Percentiles rank a stretch among this genome's conserved stretches.
Conservation (phyloP, 345 rosid species). For the Gossypium raimondii region DNA sequence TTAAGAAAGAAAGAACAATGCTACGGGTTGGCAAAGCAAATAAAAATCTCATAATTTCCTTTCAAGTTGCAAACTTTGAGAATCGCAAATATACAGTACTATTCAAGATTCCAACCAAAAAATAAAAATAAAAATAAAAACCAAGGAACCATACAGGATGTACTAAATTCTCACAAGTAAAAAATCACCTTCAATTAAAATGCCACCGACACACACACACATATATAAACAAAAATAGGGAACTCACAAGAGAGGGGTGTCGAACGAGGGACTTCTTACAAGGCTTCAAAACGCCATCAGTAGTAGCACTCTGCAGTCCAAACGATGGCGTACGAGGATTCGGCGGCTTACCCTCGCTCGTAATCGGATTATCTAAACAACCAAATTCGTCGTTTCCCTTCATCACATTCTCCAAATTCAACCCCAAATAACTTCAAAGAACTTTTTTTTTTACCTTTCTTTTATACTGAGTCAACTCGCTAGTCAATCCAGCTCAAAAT, state of each 20-base stretch:
- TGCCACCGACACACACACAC: not conserved
- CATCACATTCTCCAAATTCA: conserved; percentile 31
- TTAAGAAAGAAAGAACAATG: too few species aligned
- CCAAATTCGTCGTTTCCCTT: conserved; percentile 44
- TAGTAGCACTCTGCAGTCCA: conserved; percentile 27
- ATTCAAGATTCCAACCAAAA: not conserved
- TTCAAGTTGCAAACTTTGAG: not conserved
- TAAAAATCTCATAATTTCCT: not conserved
- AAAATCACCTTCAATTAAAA: not conserved
- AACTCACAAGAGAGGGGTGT: conserved; percentile 69
- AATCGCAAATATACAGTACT: not conserved
- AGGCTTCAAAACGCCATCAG: conserved; percentile 31
- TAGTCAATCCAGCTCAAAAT: conserved; percentile 21
- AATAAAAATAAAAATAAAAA: not conserved
- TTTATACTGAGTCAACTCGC: not conserved
- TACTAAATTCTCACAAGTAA: not conserved
- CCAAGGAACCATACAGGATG: not conserved
- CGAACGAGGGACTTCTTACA: conserved; percentile 60
- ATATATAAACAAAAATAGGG: not conserved
- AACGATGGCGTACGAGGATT: conserved; percentile 40
- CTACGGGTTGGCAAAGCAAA: not conserved
- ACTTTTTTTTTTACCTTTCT: not conserved
- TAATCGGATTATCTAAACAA: conserved; percentile 45
- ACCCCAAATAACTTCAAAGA: not conserved
- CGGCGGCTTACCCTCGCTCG: conserved; percentile 66